These are phyloP conservation scores for Chlorella variabilis DNA, from an alignment of 163 green algal genomes.

Conservation along the genomic window DNA sequence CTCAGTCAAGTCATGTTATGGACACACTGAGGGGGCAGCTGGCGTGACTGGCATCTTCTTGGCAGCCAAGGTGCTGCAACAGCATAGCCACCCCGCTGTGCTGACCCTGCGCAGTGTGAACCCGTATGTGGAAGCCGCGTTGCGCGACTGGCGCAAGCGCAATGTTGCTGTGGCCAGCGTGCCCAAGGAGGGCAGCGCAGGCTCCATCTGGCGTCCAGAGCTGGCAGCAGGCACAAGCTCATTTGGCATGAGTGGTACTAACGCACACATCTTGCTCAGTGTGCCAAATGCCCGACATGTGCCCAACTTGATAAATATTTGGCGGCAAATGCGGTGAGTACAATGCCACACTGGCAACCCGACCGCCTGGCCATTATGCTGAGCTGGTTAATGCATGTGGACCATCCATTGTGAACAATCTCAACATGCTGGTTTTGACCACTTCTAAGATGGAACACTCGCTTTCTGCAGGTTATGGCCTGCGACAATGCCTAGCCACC, in stretches of 20 bases:
- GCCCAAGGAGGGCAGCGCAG: background rate
- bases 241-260: conserved; percentile 84
- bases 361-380: too few relatives aligned
- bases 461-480: conserved; percentile 12
- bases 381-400: too few relatives aligned
- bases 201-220: background rate
- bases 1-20: conserved; percentile 53
- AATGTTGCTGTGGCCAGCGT: background rate
- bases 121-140: conserved; percentile 36
- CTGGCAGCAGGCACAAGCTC: conserved; percentile 66
- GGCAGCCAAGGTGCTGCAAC: background rate
- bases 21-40: conserved; percentile 57
- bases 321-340: background rate
- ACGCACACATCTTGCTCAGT: conserved; percentile 34
- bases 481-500: background rate
- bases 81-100: background rate
- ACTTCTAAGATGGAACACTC: too few relatives aligned
- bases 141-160: background rate
- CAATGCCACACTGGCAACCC: too few relatives aligned
- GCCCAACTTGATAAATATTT: background rate
- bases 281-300: background rate
- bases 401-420: too few relatives aligned
- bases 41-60: conserved; percentile 35
- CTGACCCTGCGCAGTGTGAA: conserved; percentile 51
- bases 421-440: too few relatives aligned